Evolutionary conservation across 352 stramenopile genomes (phyloP).

Genomic region (Phytophthora chlamydospora): DNA sequence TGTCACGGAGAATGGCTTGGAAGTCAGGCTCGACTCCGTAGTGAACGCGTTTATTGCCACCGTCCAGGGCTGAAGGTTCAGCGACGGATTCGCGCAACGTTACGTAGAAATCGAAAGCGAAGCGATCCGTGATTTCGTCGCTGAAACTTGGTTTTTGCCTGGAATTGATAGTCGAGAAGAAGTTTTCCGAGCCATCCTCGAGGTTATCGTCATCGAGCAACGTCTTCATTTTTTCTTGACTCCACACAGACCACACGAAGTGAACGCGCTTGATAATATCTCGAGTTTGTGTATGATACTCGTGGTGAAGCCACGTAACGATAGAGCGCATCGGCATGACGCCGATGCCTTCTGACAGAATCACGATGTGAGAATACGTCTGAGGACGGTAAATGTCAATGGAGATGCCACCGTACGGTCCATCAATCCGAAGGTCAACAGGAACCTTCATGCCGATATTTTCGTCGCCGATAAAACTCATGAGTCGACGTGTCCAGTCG

Average conservation of each 20-base stretch:
- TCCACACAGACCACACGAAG: slow-evolving; percentile 42
- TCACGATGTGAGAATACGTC: slow-evolving; percentile 44
- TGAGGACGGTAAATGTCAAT: slow-evolving; percentile 42
- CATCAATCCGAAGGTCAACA: slow-evolving; percentile 38
- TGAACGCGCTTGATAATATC: slow-evolving; percentile 25
- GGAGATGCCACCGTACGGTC: slow-evolving; percentile 39
- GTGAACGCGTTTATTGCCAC: slow-evolving; percentile 13
- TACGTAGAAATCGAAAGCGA: slow-evolving; percentile 38
- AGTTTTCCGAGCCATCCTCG: neutral
- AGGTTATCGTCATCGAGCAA: neutral
- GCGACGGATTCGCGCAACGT: slow-evolving; percentile 22
- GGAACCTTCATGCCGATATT: neutral
- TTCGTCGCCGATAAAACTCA: slow-evolving; percentile 5
- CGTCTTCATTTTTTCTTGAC: slow-evolving; percentile 32
- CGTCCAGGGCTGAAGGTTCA: slow-evolving; percentile 17
- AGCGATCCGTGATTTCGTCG: slow-evolving; percentile 11
- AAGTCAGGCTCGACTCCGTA: slow-evolving; percentile 26
- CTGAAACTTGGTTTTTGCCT: no score
- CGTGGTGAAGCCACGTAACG: slow-evolving; percentile 28
- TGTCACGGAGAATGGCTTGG: slow-evolving; percentile 6
- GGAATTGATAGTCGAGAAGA: no score
- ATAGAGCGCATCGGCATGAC: slow-evolving; percentile 42
- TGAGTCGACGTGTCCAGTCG: slow-evolving; percentile 57
- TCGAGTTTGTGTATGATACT: neutral
- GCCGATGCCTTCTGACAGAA: slow-evolving; percentile 44